Conservation (phyloP, 371 early-diverging fungal species). For the Mucor irregularis region DNA sequence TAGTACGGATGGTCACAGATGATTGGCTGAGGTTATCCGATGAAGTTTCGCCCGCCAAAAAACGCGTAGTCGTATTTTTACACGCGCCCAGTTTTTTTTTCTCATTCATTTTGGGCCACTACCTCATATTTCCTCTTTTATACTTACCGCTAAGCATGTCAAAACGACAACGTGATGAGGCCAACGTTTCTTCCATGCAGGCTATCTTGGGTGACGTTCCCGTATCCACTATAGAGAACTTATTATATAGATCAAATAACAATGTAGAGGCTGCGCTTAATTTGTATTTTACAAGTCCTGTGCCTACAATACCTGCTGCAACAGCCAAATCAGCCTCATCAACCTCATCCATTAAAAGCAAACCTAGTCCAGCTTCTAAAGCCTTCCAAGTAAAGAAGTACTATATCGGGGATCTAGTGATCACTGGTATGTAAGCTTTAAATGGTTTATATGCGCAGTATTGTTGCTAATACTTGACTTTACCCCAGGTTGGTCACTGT, state of each 20-base stretch:
- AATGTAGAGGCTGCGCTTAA: conserved; percentile 24
- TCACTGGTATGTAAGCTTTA: conserved; percentile 18
- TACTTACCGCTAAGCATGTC: too few relatives aligned
- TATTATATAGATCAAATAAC: conserved; percentile 22
- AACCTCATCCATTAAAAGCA: background rate
- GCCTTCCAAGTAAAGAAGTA: background rate
- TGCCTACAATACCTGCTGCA: background rate
- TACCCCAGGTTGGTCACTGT: conserved; percentile 37
- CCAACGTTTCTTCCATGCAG: conserved; percentile 7
- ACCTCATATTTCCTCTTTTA: too few relatives aligned
- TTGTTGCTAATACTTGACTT: background rate
- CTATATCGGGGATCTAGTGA: conserved; percentile 41
- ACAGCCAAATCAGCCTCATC: background rate
- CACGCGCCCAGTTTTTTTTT: too few relatives aligned
- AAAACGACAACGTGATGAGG: conserved; percentile 20
- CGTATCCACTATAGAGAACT: background rate
- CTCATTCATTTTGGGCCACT: too few relatives aligned
- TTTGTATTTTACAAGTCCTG: conserved; percentile 20
- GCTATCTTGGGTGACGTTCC: conserved; percentile 18
- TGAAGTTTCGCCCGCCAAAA: too few relatives aligned
- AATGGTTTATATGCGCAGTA: background rate
- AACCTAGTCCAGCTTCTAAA: background rate
- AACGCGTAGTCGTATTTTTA: too few relatives aligned
- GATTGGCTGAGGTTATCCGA: too few relatives aligned
- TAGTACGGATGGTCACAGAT: too few relatives aligned